Percentiles rank a stretch among this genome's conserved stretches.
phyloP scores from a whole-genome alignment of 352 stramenopile species.

The Pythium guiyangense region DNA sequence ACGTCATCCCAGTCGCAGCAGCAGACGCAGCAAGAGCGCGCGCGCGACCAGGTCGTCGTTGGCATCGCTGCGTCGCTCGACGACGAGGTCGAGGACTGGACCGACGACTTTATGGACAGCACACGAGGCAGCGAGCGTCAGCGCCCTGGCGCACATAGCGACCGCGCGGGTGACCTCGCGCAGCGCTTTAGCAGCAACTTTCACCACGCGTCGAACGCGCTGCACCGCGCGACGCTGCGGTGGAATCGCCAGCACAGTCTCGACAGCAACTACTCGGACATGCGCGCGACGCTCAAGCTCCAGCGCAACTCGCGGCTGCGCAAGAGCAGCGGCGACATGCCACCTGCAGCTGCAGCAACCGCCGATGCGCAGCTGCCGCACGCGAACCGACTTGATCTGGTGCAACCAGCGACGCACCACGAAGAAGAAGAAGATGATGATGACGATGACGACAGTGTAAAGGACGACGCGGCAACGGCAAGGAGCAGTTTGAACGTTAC shows the following conservation, averaged over 20 bases:
- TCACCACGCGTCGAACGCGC: conserved; percentile 19
- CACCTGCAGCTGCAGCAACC: conserved; percentile 5
- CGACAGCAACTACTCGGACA: conserved; percentile 25
- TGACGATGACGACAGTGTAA: too few species aligned
- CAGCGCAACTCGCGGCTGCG: conserved; percentile 16
- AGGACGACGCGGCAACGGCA: too few species aligned
- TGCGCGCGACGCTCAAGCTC: conserved; percentile 17
- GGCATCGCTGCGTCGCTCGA: conserved; percentile 59
- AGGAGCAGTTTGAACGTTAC: too few species aligned
- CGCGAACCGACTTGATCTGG: too few species aligned
- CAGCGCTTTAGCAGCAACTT: conserved; percentile 21
- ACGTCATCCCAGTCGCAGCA: neutral
- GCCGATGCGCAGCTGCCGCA: neutral
- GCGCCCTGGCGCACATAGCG: neutral
- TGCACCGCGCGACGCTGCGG: conserved; percentile 16
- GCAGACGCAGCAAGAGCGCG: neutral
- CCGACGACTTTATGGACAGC: conserved; percentile 43
- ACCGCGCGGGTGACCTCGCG: conserved; percentile 4
- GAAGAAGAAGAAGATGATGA: too few species aligned
- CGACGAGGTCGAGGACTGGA: conserved; percentile 80
- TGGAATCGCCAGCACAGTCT: conserved; percentile 30
- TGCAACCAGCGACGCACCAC: too few species aligned
- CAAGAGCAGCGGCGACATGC: conserved; percentile 29
- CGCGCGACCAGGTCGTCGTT: conserved; percentile 53
- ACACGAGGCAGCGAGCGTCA: conserved; percentile 1